Evolutionary conservation across 108 stramenopile genomes (phyloP), one percentile per base, ranked within the genome.

Genomic region (Tribonema minus): DNA sequence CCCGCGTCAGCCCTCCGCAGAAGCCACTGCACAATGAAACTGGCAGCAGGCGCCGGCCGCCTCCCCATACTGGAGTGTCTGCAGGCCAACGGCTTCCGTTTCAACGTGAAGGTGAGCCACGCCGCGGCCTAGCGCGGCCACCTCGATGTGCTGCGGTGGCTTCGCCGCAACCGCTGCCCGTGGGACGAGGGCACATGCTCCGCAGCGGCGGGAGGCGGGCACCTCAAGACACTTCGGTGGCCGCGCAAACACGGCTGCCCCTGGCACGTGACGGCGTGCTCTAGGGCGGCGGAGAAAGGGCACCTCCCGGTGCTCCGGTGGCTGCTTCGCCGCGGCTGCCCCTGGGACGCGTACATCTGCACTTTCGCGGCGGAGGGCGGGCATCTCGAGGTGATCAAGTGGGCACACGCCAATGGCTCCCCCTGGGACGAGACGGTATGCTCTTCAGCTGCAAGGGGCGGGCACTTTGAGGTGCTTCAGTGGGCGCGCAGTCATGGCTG

Each of bases 171-270:
- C 37, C 26, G n/a, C 1, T 66, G 65, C 3, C 65, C 65, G 0
- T 66, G 65, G 63, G 35, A 64, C 63, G 63, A 26, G 15, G 5
- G 9, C 32, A 80, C 79, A 9, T 80, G 79, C 36, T 12, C 35
- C 31, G 26, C 15, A 4, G 79, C 79, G 2, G 79, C 79, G 2
- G 20, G 23, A 20, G 37, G 36, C n/a, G 79, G 72, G 26, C 73
- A 74, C 66, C 35, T 80, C 15, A 65, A 64, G 15, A 39, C 60
- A 2, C 72, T 80, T 3, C 23, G 64, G 28, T 80, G 72, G 72
- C 72, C 79, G 5, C 72, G 73, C 3, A 37, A 1, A 20, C 25
- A 67, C 23, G 79, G 65, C n/a, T 80, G 79, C 38, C 79, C 79
- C 3, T 80, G 79, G 79, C 28, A 75, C n/a, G 20, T 58, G 61